Evolutionary conservation across 805 yeast species (phyloP), one percentile per base, ranked within the genome.

Genomic region (Starmerella apicola): DNA sequence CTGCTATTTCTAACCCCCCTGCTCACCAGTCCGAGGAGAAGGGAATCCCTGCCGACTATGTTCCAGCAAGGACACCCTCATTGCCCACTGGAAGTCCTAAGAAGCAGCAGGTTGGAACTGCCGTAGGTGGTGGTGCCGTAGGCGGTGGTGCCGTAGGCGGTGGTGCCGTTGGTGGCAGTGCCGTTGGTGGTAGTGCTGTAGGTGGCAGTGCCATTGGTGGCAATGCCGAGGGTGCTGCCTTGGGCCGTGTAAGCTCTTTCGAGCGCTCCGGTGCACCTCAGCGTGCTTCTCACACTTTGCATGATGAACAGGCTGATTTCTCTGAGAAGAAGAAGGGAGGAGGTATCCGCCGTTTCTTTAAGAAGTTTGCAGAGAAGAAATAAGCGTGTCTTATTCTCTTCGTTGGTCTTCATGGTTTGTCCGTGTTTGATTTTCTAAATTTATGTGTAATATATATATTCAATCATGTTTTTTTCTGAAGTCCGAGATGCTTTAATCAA

Each of bases 1-100:
- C 50, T 4, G 42, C 46, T n/a, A 39, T 45, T 23, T 31, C 43
- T 20, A 28, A 32, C 32, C 44, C 44, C 8, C n/a, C 13, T 30
- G 22, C 7, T 9, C 37, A 27, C 20, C 24, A 24, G n/a, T 24
- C 30, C 3, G 25, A 28, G 22, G 39, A 32, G 19, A 34, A 33
- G 12, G 34, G 37, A 3, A 28, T 41, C 8, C 38, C 44, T 17
- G 29, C 22, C 9, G 44, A 34, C 26, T 20, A 27, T 22, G 34
- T 32, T 5, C 39, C 39, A 13, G 32, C 32, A 13, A n/a, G 16
- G 28, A 24, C 36, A n/a, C 36, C 30, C 12, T 21, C 12, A 6
- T 17, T 32, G 26, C 23, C 23, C 8, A 27, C 30, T 13, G 21
- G 24, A 20, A 16, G 25, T 18, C 20, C 22, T 3, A 17, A 21